These are phyloP conservation scores for Penicillium sp. DNA, from an alignment of 2,329 filamentous ascomycete species.

Conservation along the genomic window DNA sequence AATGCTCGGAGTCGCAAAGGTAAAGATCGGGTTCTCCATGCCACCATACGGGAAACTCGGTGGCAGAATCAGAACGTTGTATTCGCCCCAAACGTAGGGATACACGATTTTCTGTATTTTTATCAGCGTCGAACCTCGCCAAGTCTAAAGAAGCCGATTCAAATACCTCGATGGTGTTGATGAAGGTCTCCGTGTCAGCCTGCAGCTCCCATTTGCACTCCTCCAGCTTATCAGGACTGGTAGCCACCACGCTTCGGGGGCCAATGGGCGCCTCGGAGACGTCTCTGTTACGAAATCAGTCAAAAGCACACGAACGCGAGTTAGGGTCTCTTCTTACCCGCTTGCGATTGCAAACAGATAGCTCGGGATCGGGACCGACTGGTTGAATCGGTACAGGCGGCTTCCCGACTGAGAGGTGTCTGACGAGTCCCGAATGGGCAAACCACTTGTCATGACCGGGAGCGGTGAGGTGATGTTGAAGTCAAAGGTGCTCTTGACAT, in stretches of 20 bases:
- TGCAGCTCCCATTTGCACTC: constrained; percentile 90
- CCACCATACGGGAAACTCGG: constrained; percentile 87
- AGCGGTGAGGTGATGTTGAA: constrained; percentile 85
- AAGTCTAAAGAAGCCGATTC: constrained; percentile 30
- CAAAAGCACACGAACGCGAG: neutral
- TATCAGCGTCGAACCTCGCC: constrained; percentile 7
- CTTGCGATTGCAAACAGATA: constrained; percentile 92
- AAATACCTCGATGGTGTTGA: constrained; percentile 74
- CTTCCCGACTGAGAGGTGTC: constrained; percentile 55
- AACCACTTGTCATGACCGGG: constrained; percentile 87
- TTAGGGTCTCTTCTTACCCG: constrained; percentile 36
- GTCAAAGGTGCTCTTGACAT: constrained; percentile 91
- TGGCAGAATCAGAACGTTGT: constrained; percentile 88
- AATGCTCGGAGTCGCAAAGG: constrained; percentile 91
- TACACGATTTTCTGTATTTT: constrained; percentile 61
- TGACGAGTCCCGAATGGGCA: constrained; percentile 55
- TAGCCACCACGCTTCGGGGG: constrained; percentile 77
- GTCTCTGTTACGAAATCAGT: constrained; percentile 55
- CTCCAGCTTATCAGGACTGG: constrained; percentile 80
- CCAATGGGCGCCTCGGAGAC: constrained; percentile 83
- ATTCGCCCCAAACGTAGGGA: constrained; percentile 89
- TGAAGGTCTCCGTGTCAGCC: constrained; percentile 85
- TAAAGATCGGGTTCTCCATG: constrained; percentile 86
- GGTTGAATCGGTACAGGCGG: constrained; percentile 77
- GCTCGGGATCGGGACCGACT: constrained; percentile 86